Evolutionary conservation across 2,329 filamentous ascomycete species (phyloP).

Genomic region (Pyricularia sp.): DNA sequence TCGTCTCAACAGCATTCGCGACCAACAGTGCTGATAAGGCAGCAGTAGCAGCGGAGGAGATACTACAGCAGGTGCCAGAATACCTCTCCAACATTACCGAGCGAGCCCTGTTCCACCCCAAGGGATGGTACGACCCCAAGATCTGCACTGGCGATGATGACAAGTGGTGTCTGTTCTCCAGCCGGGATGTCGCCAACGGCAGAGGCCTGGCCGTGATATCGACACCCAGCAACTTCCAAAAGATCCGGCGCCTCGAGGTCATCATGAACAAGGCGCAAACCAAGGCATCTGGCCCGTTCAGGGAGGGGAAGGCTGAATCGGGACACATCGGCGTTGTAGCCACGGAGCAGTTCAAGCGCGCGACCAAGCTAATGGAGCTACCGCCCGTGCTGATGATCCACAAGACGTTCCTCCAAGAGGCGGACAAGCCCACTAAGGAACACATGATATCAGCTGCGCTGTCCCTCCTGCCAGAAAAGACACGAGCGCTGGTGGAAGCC

Average conservation of each 20-base stretch:
- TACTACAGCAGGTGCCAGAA: background rate
- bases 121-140: constrained; percentile 16
- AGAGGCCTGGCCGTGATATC: constrained; percentile 15
- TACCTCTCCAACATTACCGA: constrained; percentile 3
- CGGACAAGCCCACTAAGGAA: constrained; percentile 11
- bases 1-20: background rate
- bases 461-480: constrained; percentile 14
- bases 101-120: constrained; percentile 2
- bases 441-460: constrained; percentile 15
- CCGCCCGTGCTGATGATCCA: constrained; percentile 16
- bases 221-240: constrained; percentile 13
- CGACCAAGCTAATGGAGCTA: constrained; percentile 13
- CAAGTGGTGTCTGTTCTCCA: constrained; percentile 17
- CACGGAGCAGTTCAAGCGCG: constrained; percentile 13
- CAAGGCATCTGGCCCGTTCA: constrained; percentile 6
- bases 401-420: constrained; percentile 10
- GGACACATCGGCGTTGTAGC: constrained; percentile 12
- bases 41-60: background rate
- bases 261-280: constrained; percentile 10
- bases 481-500: constrained; percentile 12
- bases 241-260: constrained; percentile 13
- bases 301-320: constrained; percentile 4
- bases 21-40: background rate
- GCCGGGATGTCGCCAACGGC: constrained; percentile 12
- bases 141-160: constrained; percentile 11